phyloP scores from a whole-genome alignment of 352 stramenopile species.

The Phytophthora fragariae region DNA sequence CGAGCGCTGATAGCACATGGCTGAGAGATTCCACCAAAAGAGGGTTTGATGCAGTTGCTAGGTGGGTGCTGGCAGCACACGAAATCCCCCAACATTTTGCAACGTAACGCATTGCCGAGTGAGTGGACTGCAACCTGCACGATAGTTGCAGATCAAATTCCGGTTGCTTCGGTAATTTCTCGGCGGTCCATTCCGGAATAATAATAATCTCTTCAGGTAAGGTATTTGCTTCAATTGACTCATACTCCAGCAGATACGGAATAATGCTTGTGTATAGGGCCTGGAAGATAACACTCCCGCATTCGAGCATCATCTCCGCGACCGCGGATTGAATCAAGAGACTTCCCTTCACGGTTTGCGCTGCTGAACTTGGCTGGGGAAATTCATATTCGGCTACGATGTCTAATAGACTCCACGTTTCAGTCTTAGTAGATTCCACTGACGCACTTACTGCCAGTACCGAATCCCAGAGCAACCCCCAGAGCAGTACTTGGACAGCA shows the following conservation, averaged over 20 bases:
- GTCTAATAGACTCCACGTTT: conserved; percentile 35
- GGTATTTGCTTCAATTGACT: conserved; percentile 2
- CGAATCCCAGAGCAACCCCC: conserved; percentile 45
- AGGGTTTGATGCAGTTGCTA: background rate
- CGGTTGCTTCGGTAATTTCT: conserved; percentile 4
- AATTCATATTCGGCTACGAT: conserved; percentile 24
- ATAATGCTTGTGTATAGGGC: conserved; percentile 27
- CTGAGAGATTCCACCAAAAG: conserved; percentile 37
- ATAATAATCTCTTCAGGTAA: conserved; percentile 12
- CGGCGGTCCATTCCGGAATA: conserved; percentile 24
- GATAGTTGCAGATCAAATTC: conserved; percentile 11
- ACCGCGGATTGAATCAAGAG: conserved; percentile 37
- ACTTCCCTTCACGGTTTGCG: conserved; percentile 22
- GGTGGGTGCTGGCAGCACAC: conserved; percentile 7
- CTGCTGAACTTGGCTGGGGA: background rate
- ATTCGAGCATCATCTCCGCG: conserved; percentile 41
- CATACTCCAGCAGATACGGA: conserved; percentile 39
- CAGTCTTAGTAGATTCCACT: conserved; percentile 17
- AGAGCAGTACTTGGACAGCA: conserved; percentile 35
- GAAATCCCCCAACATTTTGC: conserved; percentile 42
- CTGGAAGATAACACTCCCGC: conserved; percentile 30
- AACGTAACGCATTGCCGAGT: conserved; percentile 43
- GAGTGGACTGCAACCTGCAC: conserved; percentile 22
- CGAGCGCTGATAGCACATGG: conserved; percentile 35
- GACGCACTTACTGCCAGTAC: conserved; percentile 6